Evolutionary conservation across 2,329 filamentous ascomycete genomes (phyloP), one percentile per base, ranked within the genome.

Genomic region (Paecilomyces sp.): DNA sequence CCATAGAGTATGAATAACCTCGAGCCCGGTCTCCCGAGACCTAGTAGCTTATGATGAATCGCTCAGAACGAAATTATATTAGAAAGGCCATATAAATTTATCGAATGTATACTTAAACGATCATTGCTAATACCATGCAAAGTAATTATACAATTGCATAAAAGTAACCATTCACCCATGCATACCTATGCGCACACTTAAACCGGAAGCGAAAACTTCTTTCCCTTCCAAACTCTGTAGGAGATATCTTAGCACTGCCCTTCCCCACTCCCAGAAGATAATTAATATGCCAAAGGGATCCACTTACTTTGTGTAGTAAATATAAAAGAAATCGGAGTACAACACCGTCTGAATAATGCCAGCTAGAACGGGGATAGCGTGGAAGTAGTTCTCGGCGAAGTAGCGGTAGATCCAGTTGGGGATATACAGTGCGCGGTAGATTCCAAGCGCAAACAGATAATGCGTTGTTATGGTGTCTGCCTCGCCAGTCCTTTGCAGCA

Each of bases 401-500:
- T 93, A 97, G 59, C 94, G 84, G 78, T 91, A 97, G 69, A 97
- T 87, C 94, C 94, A 99, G 80, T 99, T 99, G 66, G 94, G 94
- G 67, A 99, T 99, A 78, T 99, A 99, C 59, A 99, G 82, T 3
- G 92, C 91, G 60, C 94, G 85, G 80, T 99, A 99, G 63, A 88
- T 81, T 34, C 94, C 94, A 41, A 99, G 82, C 13, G 95, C 93
- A 71, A 96, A 96, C 51, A 99, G 84, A 75, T 99, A 99, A 78
- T 99, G 93, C 1, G 92, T 96, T 12, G 94, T 99, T 72, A 99
- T 99, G n/a, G 94, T 97, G 79, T 99, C 94, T 11, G 94, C 95
- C 79, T 97, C 93, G 66, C 94, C 95, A 0, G 94, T 99, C 69
- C 94, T 85, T 79, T 99, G 94, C 64, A 99, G 83, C 91, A 99